Evolutionary conservation across 768 basidiomycete species (phyloP).

Genomic region (Sistotremastrum suecicum): DNA sequence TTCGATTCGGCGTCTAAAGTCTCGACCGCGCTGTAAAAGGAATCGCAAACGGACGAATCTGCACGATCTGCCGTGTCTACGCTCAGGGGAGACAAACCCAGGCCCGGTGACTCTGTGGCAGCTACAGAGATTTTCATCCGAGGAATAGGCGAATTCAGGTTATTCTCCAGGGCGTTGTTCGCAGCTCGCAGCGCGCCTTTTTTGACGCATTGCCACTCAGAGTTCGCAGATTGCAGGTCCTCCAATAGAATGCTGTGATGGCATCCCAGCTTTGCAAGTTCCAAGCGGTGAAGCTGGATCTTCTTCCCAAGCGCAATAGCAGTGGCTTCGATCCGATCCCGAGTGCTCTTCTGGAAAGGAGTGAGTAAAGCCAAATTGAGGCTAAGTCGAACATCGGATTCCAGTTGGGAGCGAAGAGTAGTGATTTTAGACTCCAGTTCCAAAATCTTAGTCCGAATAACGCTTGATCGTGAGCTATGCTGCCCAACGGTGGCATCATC

Average conservation of each 20-base stretch:
- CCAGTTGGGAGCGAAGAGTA: constrained; percentile 41
- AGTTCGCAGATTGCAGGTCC: constrained; percentile 62
- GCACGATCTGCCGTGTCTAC: constrained; percentile 15
- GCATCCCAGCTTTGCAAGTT: constrained; percentile 59
- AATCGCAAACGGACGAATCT: constrained; percentile 37
- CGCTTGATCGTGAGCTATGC: constrained; percentile 39
- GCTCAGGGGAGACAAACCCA: constrained; percentile 11
- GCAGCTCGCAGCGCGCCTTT: constrained; percentile 63
- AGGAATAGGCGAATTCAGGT: constrained; percentile 17
- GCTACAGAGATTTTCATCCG: constrained; percentile 24
- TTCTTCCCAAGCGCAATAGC: constrained; percentile 51
- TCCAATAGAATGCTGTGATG: constrained; percentile 60
- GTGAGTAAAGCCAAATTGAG: constrained; percentile 76
- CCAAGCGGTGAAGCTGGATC: constrained; percentile 53
- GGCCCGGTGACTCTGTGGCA: not conserved
- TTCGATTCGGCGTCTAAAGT: no score
- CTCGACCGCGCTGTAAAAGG: constrained; percentile 29
- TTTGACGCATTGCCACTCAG: constrained; percentile 51
- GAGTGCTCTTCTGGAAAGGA: constrained; percentile 76
- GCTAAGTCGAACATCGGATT: constrained; percentile 53
- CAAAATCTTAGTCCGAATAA: constrained; percentile 45
- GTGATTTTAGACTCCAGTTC: constrained; percentile 49
- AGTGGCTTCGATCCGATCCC: constrained; percentile 53
- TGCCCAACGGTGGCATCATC: constrained; percentile 11
- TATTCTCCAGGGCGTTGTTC: constrained; percentile 43